These are phyloP conservation scores for Rubia balearica DNA, from an alignment of 305 asterid genomes.

Conservation along the genomic window DNA sequence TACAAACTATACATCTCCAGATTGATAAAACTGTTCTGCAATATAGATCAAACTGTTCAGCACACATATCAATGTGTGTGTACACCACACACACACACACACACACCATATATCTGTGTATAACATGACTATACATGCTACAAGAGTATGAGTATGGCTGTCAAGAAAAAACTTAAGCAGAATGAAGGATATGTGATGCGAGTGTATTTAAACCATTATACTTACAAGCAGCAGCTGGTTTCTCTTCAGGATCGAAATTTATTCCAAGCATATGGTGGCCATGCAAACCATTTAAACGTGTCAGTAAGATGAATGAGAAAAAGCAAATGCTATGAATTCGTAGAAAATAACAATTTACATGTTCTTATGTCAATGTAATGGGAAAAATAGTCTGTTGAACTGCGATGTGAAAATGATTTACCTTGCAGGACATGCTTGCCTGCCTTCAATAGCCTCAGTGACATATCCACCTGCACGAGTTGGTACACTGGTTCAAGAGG, in stretches of 20 bases:
- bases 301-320: slow-evolving; percentile 29
- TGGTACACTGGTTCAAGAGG: not conserved
- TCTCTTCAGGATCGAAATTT: slow-evolving; percentile 58
- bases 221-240: slow-evolving; percentile 93
- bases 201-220: slow-evolving; percentile 14
- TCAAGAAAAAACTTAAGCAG: not conserved
- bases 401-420: slow-evolving; percentile 21
- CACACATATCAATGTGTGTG: no score
- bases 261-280: slow-evolving; percentile 24
- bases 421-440: slow-evolving; percentile 99
- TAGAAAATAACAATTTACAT: not conserved
- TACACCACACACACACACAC: no score
- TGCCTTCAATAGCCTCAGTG: slow-evolving; percentile 60
- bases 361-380: not conserved
- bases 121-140: not conserved
- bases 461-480: slow-evolving; percentile 80
- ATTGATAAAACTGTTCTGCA: not conserved
- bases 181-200: not conserved
- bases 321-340: not conserved
- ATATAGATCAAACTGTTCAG: not conserved
- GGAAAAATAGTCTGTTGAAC: not conserved
- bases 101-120: not conserved
- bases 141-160: not conserved
- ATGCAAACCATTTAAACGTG: slow-evolving; percentile 36
- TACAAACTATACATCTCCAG: not conserved